Percentiles rank a stretch among this genome's conserved stretches.
Evolutionary conservation across 352 stramenopile genomes (phyloP).

Genomic region (Pythium grandisporangium): DNA sequence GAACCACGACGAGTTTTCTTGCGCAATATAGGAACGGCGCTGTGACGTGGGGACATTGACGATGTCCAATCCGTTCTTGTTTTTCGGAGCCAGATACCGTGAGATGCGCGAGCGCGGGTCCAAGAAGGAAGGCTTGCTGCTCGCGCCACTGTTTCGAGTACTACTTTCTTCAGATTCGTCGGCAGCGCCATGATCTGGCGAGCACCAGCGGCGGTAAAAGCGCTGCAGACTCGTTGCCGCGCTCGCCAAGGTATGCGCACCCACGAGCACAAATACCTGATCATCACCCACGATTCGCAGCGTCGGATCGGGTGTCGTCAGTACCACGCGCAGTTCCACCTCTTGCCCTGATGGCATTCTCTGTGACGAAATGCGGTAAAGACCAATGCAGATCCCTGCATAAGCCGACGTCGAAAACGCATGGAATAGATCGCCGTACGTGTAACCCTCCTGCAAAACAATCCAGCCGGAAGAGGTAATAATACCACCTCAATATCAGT

Average conservation of each 20-base stretch:
- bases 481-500: no score
- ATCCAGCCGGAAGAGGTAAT: no score
- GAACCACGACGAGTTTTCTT: constrained; percentile 15
- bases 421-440: constrained; percentile 59
- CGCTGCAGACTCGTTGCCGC: constrained; percentile 50
- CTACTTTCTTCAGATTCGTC: background rate
- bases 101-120: constrained; percentile 20
- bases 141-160: background rate
- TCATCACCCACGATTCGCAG: constrained; percentile 47
- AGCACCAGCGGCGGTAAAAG: constrained; percentile 5
- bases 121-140: constrained; percentile 5
- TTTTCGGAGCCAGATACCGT: constrained; percentile 19
- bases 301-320: constrained; percentile 48
- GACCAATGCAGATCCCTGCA: constrained; percentile 54
- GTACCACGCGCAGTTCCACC: constrained; percentile 64
- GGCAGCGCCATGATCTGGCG: background rate
- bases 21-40: constrained; percentile 12
- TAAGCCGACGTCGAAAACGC: constrained; percentile 46
- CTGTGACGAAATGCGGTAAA: constrained; percentile 68
- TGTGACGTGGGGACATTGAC: constrained; percentile 11
- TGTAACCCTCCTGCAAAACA: constrained; percentile 15
- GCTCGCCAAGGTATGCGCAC: constrained; percentile 60
- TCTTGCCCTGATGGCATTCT: constrained; percentile 19
- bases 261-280: constrained; percentile 62
- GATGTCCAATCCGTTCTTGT: constrained; percentile 4